These are phyloP conservation scores for Dillenia suffruticosa DNA, from an alignment of 164 flowering plant genomes.

Conservation along the genomic window DNA sequence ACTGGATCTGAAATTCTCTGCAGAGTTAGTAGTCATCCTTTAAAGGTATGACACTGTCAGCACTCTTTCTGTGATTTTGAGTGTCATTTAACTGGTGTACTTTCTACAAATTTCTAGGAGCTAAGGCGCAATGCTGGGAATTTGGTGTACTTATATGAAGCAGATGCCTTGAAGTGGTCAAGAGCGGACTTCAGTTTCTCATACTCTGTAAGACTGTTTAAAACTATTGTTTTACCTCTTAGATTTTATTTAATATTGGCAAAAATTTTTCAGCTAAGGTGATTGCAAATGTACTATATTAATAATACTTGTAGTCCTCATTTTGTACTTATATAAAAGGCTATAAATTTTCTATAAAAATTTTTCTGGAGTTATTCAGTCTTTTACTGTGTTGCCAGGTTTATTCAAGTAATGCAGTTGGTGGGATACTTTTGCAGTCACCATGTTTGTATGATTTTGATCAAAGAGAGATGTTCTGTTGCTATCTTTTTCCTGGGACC, in stretches of 20 bases:
- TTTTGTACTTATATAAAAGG: too few species aligned
- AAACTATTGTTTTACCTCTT: too few species aligned
- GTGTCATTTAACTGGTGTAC: slow-evolving; percentile 1
- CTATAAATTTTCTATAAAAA: too few species aligned
- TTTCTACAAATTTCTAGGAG: slow-evolving; percentile 42
- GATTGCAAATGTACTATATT: too few species aligned
- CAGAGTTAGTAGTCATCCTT: slow-evolving; percentile 68
- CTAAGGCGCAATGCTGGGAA: slow-evolving; percentile 53
- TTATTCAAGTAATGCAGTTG: slow-evolving; percentile 46
- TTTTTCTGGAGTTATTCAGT: too few species aligned
- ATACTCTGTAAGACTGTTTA: slow-evolving; percentile 45
- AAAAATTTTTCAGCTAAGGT: too few species aligned
- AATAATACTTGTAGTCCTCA: too few species aligned
- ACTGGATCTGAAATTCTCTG: slow-evolving; percentile 54
- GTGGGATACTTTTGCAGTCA: slow-evolving; percentile 72
- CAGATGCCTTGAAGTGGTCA: slow-evolving; percentile 78
- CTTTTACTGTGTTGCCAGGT: slow-evolving; percentile 30
- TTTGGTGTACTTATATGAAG: slow-evolving; percentile 59
- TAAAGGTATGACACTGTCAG: slow-evolving; percentile 47
- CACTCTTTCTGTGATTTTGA: background rate
- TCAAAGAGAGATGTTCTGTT: slow-evolving; percentile 74
- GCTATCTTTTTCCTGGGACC: slow-evolving; percentile 68
- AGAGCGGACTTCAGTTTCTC: slow-evolving; percentile 58
- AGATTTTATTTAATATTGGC: too few species aligned
- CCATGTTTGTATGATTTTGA: slow-evolving; percentile 62